Conservation (phyloP, 495 filamentous ascomycete genomes). For the Xanthoparmelia taractica region DNA sequence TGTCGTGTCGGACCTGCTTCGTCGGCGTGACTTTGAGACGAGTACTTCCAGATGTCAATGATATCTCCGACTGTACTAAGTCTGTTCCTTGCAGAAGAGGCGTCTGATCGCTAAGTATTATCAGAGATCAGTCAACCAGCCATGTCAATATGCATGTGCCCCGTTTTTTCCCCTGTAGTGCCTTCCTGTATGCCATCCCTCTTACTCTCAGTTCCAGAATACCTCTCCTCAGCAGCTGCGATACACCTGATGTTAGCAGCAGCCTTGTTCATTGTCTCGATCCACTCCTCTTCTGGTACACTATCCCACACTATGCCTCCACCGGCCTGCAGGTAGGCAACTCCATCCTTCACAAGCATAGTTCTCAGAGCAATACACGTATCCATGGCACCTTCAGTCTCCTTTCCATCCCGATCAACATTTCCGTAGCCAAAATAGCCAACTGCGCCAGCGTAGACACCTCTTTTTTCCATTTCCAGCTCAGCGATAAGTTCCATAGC, state of each 20-base stretch:
- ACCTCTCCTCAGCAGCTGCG: constrained; percentile 69
- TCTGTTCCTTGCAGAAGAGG: background rate
- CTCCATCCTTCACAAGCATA: constrained; percentile 86
- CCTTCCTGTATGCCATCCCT: background rate
- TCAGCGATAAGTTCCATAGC: constrained; percentile 98
- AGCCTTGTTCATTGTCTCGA: constrained; percentile 97
- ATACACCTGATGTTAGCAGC: constrained; percentile 84
- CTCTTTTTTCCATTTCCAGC: constrained; percentile 84
- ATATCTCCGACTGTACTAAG: background rate
- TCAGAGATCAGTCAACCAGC: constrained; percentile 7
- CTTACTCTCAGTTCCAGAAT: constrained; percentile 43
- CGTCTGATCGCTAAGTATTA: background rate
- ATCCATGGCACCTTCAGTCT: constrained; percentile 81
- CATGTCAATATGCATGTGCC: constrained; percentile 7
- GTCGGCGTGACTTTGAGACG: background rate
- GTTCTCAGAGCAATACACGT: constrained; percentile 97
- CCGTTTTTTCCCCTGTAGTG: background rate
- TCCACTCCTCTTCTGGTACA: constrained; percentile 86
- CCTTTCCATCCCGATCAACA: constrained; percentile 37
- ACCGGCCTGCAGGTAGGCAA: constrained; percentile 91
- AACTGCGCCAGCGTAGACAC: constrained; percentile 94
- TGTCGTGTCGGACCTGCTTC: background rate
- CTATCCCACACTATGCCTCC: constrained; percentile 97
- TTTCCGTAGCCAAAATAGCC: constrained; percentile 78
- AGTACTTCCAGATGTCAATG: background rate